Conservation (phyloP, 352 stramenopile genomes). For the Pythium myriotylum region DNA sequence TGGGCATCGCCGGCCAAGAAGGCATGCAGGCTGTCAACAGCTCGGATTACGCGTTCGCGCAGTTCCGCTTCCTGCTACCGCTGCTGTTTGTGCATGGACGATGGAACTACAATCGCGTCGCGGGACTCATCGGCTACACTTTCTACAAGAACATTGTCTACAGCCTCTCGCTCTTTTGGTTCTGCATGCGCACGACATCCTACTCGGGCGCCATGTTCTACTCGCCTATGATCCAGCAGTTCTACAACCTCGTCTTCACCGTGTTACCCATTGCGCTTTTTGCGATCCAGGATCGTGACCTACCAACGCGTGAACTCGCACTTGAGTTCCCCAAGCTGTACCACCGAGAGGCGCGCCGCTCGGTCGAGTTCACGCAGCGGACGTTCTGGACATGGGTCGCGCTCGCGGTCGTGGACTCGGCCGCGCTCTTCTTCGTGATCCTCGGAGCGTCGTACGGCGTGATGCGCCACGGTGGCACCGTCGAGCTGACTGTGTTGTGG, state of each 20-base stretch:
- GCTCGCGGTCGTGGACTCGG: conserved; percentile 67
- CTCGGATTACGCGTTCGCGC: conserved; percentile 78
- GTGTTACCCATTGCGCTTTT: conserved; percentile 90
- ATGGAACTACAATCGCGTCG: conserved; percentile 85
- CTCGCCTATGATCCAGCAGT: conserved; percentile 76
- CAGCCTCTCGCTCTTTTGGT: conserved; percentile 90
- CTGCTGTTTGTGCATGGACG: conserved; percentile 79
- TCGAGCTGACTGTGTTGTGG: conserved; percentile 62
- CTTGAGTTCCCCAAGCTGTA: conserved; percentile 67
- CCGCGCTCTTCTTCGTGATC: conserved; percentile 67
- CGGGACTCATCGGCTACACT: conserved; percentile 88
- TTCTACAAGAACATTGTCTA: conserved; percentile 93
- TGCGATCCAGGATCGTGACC: conserved; percentile 74
- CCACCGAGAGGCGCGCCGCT: conserved; percentile 48
- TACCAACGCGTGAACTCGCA: conserved; percentile 50
- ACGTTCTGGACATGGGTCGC: conserved; percentile 88
- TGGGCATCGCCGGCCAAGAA: conserved; percentile 97
- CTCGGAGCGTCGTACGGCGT: conserved; percentile 47
- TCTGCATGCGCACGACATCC: conserved; percentile 78
- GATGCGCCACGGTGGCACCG: conserved; percentile 46
- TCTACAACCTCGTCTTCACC: conserved; percentile 96
- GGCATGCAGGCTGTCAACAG: conserved; percentile 94
- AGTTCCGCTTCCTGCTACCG: conserved; percentile 78
- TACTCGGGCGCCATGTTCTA: conserved; percentile 91
- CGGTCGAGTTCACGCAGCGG: conserved; percentile 59